Base-by-base conservation (phyloP, 1,139 yeast species). In the Taphrina confusa region DNA sequence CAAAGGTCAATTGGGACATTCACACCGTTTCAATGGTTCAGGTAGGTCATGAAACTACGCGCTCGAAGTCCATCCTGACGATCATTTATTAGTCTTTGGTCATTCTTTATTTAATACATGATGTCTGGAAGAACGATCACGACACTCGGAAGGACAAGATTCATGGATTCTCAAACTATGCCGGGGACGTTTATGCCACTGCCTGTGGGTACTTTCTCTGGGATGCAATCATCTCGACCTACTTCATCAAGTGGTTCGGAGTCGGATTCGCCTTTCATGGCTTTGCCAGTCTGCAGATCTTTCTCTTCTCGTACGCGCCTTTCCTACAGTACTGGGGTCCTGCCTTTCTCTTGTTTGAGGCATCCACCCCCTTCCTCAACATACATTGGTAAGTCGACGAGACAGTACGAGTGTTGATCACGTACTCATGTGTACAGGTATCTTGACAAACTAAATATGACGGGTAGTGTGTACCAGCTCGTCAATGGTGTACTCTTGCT, bases 321-420 rank as follows among this genome's bases (percentile, higher is more conserved):
- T 89, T 88, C 80, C 80, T 88, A 65, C 78, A 84, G 70, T 88
- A 88, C 68, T 91, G 89, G 78, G 83, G 89, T 16, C 94, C 96
- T 0, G 82, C 84, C 8, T 92, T 92, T 73, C 78, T 92, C 68
- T 69, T 89, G 63, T 92, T 92, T 74, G 98, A 92, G 74, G 78
- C 87, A 62, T 87, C 96, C 20, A 92, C 97, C 6, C 97, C 98
- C 11, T 91, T 91, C 71, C 83, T 92, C 62, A 91, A 92, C 74
- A 73, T 90, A 65, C 86, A 95, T 74, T 54, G 58, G 58, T 47
- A 18, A 1, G 52, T 91, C n/a, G n/a, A n/a, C n/a, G n/a, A n/a
- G n/a, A n/a, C n/a, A n/a, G n/a, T n/a, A n/a, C n/a, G 42, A 30
- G 42, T 31, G 16, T 37, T 16, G 12, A 14, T 11, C 36, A 31